Base-by-base conservation (phyloP, 768 basidiomycete genomes). In the Mrakia gelida region DNA sequence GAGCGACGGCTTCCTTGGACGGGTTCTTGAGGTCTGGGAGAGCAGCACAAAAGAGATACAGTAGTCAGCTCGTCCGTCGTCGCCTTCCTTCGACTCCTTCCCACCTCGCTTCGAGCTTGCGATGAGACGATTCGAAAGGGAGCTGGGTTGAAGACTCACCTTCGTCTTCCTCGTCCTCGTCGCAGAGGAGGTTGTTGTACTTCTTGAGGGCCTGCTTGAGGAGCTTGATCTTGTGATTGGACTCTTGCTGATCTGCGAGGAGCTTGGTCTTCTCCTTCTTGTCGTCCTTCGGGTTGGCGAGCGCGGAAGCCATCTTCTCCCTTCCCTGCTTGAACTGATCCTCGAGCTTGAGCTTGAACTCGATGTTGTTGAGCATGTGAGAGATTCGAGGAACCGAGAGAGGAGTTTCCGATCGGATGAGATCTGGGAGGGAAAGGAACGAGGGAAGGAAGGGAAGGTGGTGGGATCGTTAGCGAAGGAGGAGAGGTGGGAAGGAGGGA, bases 341-440 rank as follows among this genome's bases (percentile, higher is more conserved):
- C 86, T 99, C 97, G 80, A 99, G 94, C 85, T 96, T 93, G 75
- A 98, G 90, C 86, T 99, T 99, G 89, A 98, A 99, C 85, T 98
- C 95, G 80, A 99, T 91, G 85, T 98, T 95, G 85, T 98, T 95
- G 71, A 98, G 89, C 95, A 98, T 98, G 81, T 90, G 90, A 61
- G 94, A 93, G 84, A 99, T 98, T 87, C 96, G 98, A 81, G 93
- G 91, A 2, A 95, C 92, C 28, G 94, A 95, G 83, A 96, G 90
- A 23, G 96, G 95, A 65, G 95, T 95, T 86, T 99, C 97, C 80
- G 95, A 95, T 86, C 95, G 95, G 85, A 97, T 94, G 80, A 99
- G 87, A 87, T 99, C 97, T 88, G 79, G 10, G 30, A 52, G 67
- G 23, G 34, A n/a, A 56, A 21, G 26, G 18, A 28, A 34, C 9